Evolutionary conservation across 805 yeast species (phyloP).

Genomic region (Starmerella tilneyi): DNA sequence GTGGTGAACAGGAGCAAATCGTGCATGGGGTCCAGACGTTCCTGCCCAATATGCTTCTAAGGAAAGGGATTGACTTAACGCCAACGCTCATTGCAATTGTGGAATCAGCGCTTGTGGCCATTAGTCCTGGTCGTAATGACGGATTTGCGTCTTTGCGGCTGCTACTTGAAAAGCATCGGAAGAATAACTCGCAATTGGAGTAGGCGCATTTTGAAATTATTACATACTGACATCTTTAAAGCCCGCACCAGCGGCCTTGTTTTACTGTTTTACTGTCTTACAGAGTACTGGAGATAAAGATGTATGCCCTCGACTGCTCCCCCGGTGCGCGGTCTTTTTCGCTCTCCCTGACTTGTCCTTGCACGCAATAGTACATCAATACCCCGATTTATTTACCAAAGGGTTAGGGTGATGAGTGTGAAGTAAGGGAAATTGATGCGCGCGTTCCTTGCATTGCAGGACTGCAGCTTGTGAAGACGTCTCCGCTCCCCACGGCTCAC

Average conservation of each 20-base stretch:
- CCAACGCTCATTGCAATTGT: constrained; percentile 14
- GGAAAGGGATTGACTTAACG: constrained; percentile 11
- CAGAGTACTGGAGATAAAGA: too few relatives aligned
- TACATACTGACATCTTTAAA: neutral
- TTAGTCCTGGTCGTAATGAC: constrained; percentile 19
- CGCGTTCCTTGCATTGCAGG: too few relatives aligned
- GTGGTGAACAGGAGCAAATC: constrained; percentile 27
- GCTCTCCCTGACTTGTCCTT: too few relatives aligned
- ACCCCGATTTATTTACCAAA: neutral
- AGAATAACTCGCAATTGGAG: neutral
- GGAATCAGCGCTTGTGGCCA: constrained; percentile 19
- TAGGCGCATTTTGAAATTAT: neutral
- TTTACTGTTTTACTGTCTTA: too few relatives aligned
- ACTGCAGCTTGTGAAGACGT: too few relatives aligned
- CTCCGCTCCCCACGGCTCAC: too few relatives aligned
- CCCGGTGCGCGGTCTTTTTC: too few relatives aligned
- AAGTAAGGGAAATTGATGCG: too few relatives aligned
- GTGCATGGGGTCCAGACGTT: constrained; percentile 21
- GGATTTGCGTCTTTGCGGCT: constrained; percentile 20
- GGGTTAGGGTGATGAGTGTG: neutral
- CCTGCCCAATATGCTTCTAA: constrained; percentile 22
- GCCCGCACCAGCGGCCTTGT: neutral
- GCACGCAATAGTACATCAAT: too few relatives aligned
- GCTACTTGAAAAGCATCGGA: constrained; percentile 6
- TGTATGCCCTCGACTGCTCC: too few relatives aligned